Conservation (phyloP, 2,329 filamentous ascomycete species). For the Hypoxylon sp. region DNA sequence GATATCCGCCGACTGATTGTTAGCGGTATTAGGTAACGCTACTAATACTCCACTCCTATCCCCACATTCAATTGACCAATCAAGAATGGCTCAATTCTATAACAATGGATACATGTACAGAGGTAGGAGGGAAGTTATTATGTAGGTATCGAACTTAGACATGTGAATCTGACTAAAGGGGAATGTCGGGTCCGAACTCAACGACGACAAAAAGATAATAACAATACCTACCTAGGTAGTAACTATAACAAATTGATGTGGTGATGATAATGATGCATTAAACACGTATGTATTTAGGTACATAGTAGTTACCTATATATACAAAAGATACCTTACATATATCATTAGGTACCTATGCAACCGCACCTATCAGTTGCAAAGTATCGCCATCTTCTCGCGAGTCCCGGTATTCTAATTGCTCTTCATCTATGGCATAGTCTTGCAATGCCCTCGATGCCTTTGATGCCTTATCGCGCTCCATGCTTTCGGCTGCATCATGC, state of each 20-base stretch:
- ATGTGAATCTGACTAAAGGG: constrained; percentile 4
- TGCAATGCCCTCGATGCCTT: not conserved
- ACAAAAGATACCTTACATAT: not conserved
- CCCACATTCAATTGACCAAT: constrained; percentile 28
- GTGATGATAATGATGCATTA: not conserved
- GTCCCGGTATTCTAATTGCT: not conserved
- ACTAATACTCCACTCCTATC: constrained; percentile 7
- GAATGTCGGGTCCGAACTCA: not conserved
- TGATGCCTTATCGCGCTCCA: constrained; percentile 17
- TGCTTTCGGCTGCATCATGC: constrained; percentile 45
- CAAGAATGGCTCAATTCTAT: not conserved
- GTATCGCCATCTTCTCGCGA: not conserved
- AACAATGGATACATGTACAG: not conserved
- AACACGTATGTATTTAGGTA: not conserved
- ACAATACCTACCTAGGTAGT: not conserved
- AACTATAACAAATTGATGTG: not conserved
- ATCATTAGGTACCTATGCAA: not conserved
- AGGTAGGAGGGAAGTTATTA: no score
- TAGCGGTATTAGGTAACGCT: constrained; percentile 19
- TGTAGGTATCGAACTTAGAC: not conserved
- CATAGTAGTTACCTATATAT: constrained; percentile 3
- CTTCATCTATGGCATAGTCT: not conserved
- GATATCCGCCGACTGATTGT: not conserved
- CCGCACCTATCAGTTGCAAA: not conserved
- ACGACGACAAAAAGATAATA: not conserved